Evolutionary conservation across 148 eudicot species (phyloP), one percentile per base, ranked within the genome.

Genomic region (Polygonum maritimum): DNA sequence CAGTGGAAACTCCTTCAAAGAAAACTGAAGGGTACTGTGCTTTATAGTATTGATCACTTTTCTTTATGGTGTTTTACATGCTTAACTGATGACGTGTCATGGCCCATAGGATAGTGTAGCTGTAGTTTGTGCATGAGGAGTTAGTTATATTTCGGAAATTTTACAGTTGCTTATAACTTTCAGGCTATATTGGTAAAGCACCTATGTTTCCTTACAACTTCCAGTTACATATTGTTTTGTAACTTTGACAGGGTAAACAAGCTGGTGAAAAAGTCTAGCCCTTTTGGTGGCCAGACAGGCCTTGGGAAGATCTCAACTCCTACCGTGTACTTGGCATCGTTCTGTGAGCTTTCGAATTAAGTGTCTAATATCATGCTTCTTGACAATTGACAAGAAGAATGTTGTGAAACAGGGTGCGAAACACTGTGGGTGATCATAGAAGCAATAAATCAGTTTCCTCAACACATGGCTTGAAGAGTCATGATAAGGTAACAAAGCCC

Each of bases 21-120:
- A 91, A 86, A 77, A 85, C 76, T 69, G 86, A 86, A 71, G 81
- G 90, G 99, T 96, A 92, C 81, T 78, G 73, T 4, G 54, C 26
- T 57, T 54, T 7, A 69, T 52, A 31, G 31, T 10, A 19, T 81
- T 15, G 31, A 65, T 45, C 49, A 63, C n/a, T 11, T 75, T 16
- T 60, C 26, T 40, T n/a, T 1, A 7, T 16, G 0, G 21, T 52
- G 8, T 35, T 62, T 60, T 10, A 39, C 49, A 41, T 41, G 35
- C 70, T 67, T 69, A 7, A 57, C 39, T 15, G 21, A 10, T 31
- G 19, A n/a, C n/a, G 5, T 35, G 22, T 57, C 5, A n/a, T n/a
- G n/a, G n/a, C n/a, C 36, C 65, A 35, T 54, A 4, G 47, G 0
- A 35, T 39, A 55, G 21, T 48, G 67, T 71, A 58, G 26, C 40